Base-by-base conservation (phyloP, 2,329 filamentous ascomycete species). In the Chaetomiaceae sp. region DNA sequence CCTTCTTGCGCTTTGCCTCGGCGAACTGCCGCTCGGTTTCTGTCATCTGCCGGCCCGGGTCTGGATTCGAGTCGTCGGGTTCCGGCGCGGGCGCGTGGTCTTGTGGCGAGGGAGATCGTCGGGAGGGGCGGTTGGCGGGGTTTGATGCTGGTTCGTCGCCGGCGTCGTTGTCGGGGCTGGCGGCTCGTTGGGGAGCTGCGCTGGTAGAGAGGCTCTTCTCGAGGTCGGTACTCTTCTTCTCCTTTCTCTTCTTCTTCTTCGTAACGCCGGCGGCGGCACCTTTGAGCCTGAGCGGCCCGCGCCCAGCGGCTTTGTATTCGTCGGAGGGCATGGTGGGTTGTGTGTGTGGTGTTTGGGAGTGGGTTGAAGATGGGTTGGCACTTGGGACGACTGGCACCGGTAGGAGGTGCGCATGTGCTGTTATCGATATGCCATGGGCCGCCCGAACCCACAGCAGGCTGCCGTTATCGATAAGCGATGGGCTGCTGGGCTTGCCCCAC, bases 201-300 rank as follows among this genome's bases (percentile, higher is more conserved):
- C 61, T 65, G 4, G 58, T 57, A 8, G 69, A 61, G 7, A 76
- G 62, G 37, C 69, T 70, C 59, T 70, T 75, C 47, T 75, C 73
- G 24, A 77, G 64, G 29, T 70, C 68, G 41, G 60, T 46, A 9
- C 22, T n/a, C 3, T 32, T n/a, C 58, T 71, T 72, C 59, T 72
- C 78, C 65, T 83, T 86, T 62, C 83, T 86, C 63, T 81, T 84
- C 60, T 84, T 81, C 54, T 79, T 50, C 15, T 54, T 53, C 15
- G 70, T 60, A 78, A 82, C 52, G 18, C 47, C 34, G 14, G 43
- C 33, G 10, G 72, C 33, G 10, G 72, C 77, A 60, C 89, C 88
- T 70, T 96, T 96, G 50, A 96, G 77, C 63, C 88, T 91, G 27
- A 96, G 78, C 51, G 84, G 84, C 58, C 88, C 88, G 59, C 80